These are phyloP conservation scores for Penicillium italicum DNA, from an alignment of 2,329 filamentous ascomycete species.

Conservation along the genomic window DNA sequence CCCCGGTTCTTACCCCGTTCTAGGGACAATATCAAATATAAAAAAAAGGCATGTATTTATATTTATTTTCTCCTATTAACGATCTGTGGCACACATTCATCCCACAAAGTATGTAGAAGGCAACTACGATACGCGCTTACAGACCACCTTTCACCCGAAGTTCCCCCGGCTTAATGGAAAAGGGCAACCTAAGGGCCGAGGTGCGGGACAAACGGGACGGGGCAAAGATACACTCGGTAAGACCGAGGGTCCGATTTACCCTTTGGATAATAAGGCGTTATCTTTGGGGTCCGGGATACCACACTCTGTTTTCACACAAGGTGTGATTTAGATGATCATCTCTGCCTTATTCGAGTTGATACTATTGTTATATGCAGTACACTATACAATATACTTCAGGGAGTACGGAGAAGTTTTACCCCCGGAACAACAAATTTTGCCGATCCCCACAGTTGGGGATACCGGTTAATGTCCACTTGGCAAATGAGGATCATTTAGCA, in stretches of 20 bases:
- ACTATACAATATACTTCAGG: no score
- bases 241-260: not conserved
- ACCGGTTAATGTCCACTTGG: not conserved
- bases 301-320: not conserved
- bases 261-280: constrained; percentile 7
- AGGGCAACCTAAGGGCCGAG: not conserved
- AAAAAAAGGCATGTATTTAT: no score
- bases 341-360: no score
- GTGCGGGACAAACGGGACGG: constrained; percentile 4
- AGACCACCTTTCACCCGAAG: not conserved
- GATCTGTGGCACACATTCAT: not conserved
- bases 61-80: not conserved
- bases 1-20: not conserved
- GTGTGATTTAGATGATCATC: no score
- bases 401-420: no score
- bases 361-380: no score
- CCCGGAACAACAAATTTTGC: constrained; percentile 2
- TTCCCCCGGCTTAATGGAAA: not conserved
- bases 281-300: not conserved
- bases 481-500: not conserved
- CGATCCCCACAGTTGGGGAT: constrained; percentile 3
- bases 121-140: not conserved
- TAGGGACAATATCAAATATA: no score
- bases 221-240: constrained; percentile 20
- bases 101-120: not conserved